A percentile compares a stretch with the other conserved stretches of the same genome.
These are phyloP conservation scores for Myxozyma melibiosi DNA, from an alignment of 805 yeast species.

Conservation along the genomic window DNA sequence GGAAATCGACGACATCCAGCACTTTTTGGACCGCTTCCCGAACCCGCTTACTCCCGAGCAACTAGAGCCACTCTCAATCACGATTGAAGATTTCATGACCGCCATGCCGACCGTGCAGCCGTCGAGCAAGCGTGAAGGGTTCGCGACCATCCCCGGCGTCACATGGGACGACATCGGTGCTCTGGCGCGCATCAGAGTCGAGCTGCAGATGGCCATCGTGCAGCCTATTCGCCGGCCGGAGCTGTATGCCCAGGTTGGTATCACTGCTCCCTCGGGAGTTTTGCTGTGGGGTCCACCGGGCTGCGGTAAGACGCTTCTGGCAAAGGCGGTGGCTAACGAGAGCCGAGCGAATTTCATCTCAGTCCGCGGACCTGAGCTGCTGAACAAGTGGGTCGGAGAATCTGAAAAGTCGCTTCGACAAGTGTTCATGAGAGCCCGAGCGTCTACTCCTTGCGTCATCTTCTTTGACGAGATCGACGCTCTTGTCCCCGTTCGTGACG, in stretches of 20 bases:
- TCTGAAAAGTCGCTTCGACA: conserved; percentile 92
- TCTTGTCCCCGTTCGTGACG: conserved; percentile 89
- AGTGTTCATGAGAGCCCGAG: conserved; percentile 88
- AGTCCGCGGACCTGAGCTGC: conserved; percentile 91
- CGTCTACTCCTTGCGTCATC: conserved; percentile 90
- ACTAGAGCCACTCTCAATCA: conserved; percentile 72
- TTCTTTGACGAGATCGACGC: conserved; percentile 97
- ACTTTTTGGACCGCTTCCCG: conserved; percentile 73
- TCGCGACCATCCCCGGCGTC: conserved; percentile 97
- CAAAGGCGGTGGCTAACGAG: conserved; percentile 98
- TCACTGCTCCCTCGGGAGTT: conserved; percentile 95
- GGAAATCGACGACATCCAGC: conserved; percentile 60
- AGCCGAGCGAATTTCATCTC: conserved; percentile 95
- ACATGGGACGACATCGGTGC: conserved; percentile 97
- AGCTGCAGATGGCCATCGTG: conserved; percentile 94
- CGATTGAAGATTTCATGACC: conserved; percentile 72
- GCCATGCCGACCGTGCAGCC: conserved; percentile 96
- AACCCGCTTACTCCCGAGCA: conserved; percentile 75
- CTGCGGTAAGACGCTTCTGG: conserved; percentile 94
- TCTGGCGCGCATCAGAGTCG: conserved; percentile 73
- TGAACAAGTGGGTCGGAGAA: conserved; percentile 95
- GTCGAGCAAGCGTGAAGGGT: conserved; percentile 96
- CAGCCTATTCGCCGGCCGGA: conserved; percentile 96
- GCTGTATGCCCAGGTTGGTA: conserved; percentile 84
- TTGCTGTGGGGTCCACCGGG: conserved; percentile 99